Evolutionary conservation across 768 basidiomycete genomes (phyloP), one percentile per base, ranked within the genome.

Genomic region (Tulasnella sp.): DNA sequence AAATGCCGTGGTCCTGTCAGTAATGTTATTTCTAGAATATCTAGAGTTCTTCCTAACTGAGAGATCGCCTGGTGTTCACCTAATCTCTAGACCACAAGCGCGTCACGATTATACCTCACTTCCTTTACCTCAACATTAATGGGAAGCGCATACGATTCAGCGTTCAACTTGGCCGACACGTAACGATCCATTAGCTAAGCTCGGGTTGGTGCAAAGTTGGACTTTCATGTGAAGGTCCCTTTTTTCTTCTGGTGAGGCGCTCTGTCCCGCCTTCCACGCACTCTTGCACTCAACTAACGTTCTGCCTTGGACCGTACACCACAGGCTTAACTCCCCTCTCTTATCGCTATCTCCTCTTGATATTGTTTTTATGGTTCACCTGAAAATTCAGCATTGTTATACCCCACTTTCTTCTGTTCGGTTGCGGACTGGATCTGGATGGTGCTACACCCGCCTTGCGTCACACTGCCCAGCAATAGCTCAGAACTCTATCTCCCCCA

Each of bases 51-150:
- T 57, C 6, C 55, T 6, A 29, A 57, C 55, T 29, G n/a, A 57
- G 9, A 26, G 55, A 57, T 57, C 29, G 29, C 11, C 32, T 15
- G 3, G 3, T 6, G 11, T 1, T 23, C 61, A 7, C n/a, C 6
- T 67, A 35, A 67, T 67, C 61, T 26, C n/a, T 77, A 79, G 78
- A 79, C 35, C 78, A 79, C 29, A 79, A 79, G 44, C 75, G 75
- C n/a, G 55, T 79, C 44, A 74, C 78, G 9, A 79, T 79, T 20
- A 79, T 79, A 35, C 78, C 78, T 16, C 29, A 77, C 29, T 77
- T 67, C 51, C 40, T 79, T 16, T 79, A 79, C 42, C 75, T 79
- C 16, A 76, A 79, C 44, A 79, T 79, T 57, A 77, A 79, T 55
- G 78, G 78, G 3, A 76, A 75, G 39, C 35, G 70, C 15, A 70